Evolutionary conservation across 2,329 filamentous ascomycete species (phyloP).

Genomic region (Trichoderma harzianum): DNA sequence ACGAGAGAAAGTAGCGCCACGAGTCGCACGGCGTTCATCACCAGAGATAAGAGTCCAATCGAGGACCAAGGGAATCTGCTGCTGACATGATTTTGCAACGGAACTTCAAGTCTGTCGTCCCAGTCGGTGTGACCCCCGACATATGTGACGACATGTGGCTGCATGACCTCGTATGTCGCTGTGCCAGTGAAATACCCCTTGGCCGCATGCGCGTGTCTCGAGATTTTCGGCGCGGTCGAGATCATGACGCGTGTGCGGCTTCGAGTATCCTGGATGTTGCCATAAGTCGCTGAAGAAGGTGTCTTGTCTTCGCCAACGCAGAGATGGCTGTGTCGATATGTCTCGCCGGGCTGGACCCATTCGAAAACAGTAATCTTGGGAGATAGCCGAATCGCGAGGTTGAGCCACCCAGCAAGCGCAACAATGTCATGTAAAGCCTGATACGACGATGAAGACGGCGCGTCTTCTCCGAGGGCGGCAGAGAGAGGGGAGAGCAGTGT

Average conservation of each 20-base stretch:
- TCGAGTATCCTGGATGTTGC: background rate
- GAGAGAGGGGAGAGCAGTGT: slow-evolving; percentile 28
- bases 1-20: background rate
- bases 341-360: slow-evolving; percentile 32
- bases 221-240: slow-evolving; percentile 28
- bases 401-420: slow-evolving; percentile 32
- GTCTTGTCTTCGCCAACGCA: slow-evolving; percentile 22
- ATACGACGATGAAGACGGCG: slow-evolving; percentile 20
- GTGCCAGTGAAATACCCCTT: slow-evolving; percentile 19
- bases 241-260: slow-evolving; percentile 32
- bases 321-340: slow-evolving; percentile 22
- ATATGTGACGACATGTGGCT: slow-evolving; percentile 32
- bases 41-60: background rate
- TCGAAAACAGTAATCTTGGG: slow-evolving; percentile 25
- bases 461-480: slow-evolving; percentile 20
- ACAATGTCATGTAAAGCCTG: slow-evolving; percentile 31
- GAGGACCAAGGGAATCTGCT: background rate
- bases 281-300: background rate
- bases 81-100: background rate
- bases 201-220: slow-evolving; percentile 22
- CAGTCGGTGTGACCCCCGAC: slow-evolving; percentile 24
- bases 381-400: slow-evolving; percentile 27
- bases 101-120: slow-evolving; percentile 21
- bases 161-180: slow-evolving; percentile 24
- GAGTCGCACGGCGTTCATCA: background rate